phyloP scores from a whole-genome alignment of 73 alveolate species.

The Symbiodinium pilosum region DNA sequence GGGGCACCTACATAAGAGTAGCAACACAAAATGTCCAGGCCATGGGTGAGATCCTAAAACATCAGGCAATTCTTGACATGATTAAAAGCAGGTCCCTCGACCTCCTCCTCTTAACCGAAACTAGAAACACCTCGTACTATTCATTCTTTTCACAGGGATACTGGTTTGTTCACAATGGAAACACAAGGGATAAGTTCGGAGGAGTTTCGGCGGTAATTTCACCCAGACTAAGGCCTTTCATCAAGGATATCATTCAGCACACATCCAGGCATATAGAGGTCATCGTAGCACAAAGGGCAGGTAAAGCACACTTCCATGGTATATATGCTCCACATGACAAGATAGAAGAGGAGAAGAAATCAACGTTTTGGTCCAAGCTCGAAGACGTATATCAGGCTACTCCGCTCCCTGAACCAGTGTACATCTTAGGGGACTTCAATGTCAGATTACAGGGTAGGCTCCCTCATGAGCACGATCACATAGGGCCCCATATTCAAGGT shows the following conservation, averaged over 20 bases:
- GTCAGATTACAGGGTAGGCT: neutral
- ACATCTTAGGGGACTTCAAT: constrained; percentile 17
- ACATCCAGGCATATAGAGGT: neutral
- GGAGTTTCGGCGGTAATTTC: constrained; percentile 2
- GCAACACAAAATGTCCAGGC: constrained; percentile 19
- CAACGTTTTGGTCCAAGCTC: neutral
- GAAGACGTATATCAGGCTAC: neutral
- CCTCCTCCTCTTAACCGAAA: neutral
- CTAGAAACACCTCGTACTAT: neutral
- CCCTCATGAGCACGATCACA: neutral
- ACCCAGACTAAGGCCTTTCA: neutral
- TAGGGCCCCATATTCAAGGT: constrained; percentile 7
- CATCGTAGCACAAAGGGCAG: neutral
- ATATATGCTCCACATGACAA: constrained; percentile 32
- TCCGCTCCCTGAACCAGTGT: constrained; percentile 10
- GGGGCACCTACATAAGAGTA: neutral
- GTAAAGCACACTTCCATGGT: neutral
- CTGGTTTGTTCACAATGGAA: neutral
- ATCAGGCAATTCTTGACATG: neutral
- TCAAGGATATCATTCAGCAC: neutral
- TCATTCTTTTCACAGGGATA: neutral
- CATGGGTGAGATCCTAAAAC: neutral
- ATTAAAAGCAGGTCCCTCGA: neutral
- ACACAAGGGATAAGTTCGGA: neutral
- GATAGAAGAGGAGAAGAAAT: neutral